Evolutionary conservation across 148 eudicot genomes (phyloP), one percentile per base, ranked within the genome.

Genomic region (Silene conica): DNA sequence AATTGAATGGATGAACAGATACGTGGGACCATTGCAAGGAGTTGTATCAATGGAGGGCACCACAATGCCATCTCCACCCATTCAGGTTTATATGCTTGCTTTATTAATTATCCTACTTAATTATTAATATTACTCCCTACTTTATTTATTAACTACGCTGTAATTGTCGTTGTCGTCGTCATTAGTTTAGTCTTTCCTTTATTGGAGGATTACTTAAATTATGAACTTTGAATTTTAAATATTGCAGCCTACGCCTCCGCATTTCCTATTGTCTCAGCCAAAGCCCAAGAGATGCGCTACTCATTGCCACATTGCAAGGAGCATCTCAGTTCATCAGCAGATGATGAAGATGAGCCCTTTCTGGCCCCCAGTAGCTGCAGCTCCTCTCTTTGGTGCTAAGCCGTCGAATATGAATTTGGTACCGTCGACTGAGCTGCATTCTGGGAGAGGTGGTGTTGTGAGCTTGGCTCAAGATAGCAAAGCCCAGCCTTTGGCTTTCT

Each of bases 21-120:
- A 92, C 69, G 86, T 96, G 87, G 90, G 97, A 63, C 97, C 99
- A 56, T 73, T 96, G 76, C 99, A 90, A 90, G 97, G 99, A 80
- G 96, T 92, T 82, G 90, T 92, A 57, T 83, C 99, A 31, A 85
- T 92, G 92, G 97, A 92, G 75, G 97, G 91, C 43, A 82, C 77
- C 79, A 50, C 89, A n/a, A 84, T 89, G 81, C 74, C 97, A 69
- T 81, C 99, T 65, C 72, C 93, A n/a, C 85, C 92, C 43, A 70
- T 90, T 56, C 99, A 87, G 93, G 97, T 92, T 69, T 15, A 6
- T 69, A 23, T 25, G 12, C 34, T 46, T 52, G 14, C 46, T 55
- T 66, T 22, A 25, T 52, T 69, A 20, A 69, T 69, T 69, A 48
- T 50, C 14, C 18, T 69, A 20, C 22, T 68, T 68, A 52, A 22